A percentile compares a stretch with the other conserved stretches of the same genome.
phyloP scores from a whole-genome alignment of 2,329 filamentous ascomycete species.

The Lomentospora prolificans region DNA sequence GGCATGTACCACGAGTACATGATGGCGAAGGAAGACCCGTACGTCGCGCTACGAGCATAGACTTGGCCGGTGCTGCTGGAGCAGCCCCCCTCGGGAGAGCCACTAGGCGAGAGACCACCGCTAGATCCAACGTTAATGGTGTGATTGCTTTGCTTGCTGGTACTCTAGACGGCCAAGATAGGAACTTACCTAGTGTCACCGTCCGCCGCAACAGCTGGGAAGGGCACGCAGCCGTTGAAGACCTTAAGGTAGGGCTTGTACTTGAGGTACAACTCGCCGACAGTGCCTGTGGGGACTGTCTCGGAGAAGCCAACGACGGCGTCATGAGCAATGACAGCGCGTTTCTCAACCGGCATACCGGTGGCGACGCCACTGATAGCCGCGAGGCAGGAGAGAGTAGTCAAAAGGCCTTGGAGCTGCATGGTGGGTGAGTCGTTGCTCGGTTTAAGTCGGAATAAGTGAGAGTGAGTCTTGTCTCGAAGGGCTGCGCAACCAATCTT shows the following conservation, averaged over 20 bases:
- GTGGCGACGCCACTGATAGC: background rate
- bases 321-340: constrained; percentile 17
- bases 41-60: constrained; percentile 22
- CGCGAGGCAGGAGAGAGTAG: constrained; percentile 2
- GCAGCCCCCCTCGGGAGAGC: constrained; percentile 21
- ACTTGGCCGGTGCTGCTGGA: constrained; percentile 25
- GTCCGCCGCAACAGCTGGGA: constrained; percentile 46
- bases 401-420: background rate
- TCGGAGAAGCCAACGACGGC: constrained; percentile 17
- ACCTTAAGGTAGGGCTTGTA: constrained; percentile 27
- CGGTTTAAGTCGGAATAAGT: background rate
- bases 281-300: constrained; percentile 16
- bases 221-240: constrained; percentile 51
- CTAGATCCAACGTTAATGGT: too few species aligned
- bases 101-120: constrained; percentile 24
- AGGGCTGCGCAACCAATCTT: too few species aligned
- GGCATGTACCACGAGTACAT: constrained; percentile 37
- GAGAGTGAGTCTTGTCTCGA: too few species aligned
- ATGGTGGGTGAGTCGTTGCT: background rate
- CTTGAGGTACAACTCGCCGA: constrained; percentile 18
- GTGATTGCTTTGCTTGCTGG: too few species aligned
- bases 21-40: constrained; percentile 22
- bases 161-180: background rate
- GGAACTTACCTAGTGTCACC: constrained; percentile 45
- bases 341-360: constrained; percentile 8